These are phyloP conservation scores for Candida germanica DNA, from an alignment of 805 yeast species.

Conservation along the genomic window DNA sequence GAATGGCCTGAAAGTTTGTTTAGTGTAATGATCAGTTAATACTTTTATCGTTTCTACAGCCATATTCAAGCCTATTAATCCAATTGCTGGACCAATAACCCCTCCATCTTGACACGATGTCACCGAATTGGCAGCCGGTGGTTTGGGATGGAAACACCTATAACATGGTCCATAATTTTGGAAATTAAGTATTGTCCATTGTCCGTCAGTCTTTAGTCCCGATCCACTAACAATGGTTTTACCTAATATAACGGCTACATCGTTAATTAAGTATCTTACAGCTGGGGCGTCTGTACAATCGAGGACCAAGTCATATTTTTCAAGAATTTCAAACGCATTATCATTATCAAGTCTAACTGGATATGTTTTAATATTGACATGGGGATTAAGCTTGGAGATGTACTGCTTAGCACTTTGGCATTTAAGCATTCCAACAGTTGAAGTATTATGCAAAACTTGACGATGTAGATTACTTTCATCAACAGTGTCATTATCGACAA, in stretches of 20 bases:
- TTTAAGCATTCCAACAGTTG: conserved; percentile 65
- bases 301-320: conserved; percentile 68
- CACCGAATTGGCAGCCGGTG: conserved; percentile 82
- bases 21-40: conserved; percentile 50
- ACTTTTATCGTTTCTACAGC: conserved; percentile 84
- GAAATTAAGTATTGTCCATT: conserved; percentile 72
- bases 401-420: conserved; percentile 72
- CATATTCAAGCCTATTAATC: conserved; percentile 84
- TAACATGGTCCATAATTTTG: conserved; percentile 78
- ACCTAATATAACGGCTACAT: conserved; percentile 65
- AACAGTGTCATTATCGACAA: conserved; percentile 83
- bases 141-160: conserved; percentile 86
- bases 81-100: conserved; percentile 87
- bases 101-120: conserved; percentile 91
- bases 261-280: conserved; percentile 82
- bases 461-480: conserved; percentile 86
- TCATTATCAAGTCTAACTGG: conserved; percentile 46
- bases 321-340: conserved; percentile 64
- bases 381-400: conserved; percentile 61
- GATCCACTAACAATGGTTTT: conserved; percentile 87
- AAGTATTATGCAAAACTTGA: conserved; percentile 75
- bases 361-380: conserved; percentile 53
- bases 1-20: conserved; percentile 61
- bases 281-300: conserved; percentile 96
- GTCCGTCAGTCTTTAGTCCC: conserved; percentile 90